Conservation (phyloP, 1,139 yeast species). For the Suhomyces anneliseae region DNA sequence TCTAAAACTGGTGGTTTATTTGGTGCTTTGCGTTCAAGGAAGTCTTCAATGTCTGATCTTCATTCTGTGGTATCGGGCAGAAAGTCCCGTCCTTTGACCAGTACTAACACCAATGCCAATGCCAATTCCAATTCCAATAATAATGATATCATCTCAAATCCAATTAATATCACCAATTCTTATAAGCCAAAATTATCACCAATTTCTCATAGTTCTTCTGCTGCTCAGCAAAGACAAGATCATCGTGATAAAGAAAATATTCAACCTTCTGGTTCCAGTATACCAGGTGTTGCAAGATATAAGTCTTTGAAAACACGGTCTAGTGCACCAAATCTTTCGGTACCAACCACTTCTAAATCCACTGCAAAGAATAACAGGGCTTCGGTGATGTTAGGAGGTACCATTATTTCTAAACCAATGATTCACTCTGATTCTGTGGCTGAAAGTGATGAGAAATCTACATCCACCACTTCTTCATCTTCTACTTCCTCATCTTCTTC, state of each 20-base stretch:
- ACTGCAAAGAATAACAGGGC: slow-evolving; percentile 7
- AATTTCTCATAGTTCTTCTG: slow-evolving; percentile 9
- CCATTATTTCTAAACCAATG: slow-evolving; percentile 8
- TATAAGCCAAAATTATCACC: slow-evolving; percentile 5
- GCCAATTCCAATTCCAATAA: slow-evolving; percentile 6
- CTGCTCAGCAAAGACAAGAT: slow-evolving; percentile 7
- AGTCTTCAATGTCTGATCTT: slow-evolving; percentile 16
- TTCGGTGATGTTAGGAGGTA: slow-evolving; percentile 8
- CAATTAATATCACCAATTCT: background rate
- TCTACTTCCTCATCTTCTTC: background rate
- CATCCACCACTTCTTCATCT: background rate
- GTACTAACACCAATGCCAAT: slow-evolving; percentile 11
- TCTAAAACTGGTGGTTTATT: slow-evolving; percentile 21
- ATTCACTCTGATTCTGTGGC: background rate
- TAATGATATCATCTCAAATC: slow-evolving; percentile 6
- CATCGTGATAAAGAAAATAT: background rate
- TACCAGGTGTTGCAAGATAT: background rate
- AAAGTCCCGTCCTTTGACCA: slow-evolving; percentile 19
- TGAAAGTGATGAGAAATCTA: background rate
- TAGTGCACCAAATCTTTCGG: slow-evolving; percentile 4
- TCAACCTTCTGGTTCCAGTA: background rate
- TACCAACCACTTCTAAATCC: slow-evolving; percentile 4
- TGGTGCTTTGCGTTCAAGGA: slow-evolving; percentile 22
- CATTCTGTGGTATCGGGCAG: slow-evolving; percentile 3
- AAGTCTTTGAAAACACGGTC: slow-evolving; percentile 20